phyloP scores from a whole-genome alignment of 2,329 filamentous ascomycete species.

The Penicillium sp. region DNA sequence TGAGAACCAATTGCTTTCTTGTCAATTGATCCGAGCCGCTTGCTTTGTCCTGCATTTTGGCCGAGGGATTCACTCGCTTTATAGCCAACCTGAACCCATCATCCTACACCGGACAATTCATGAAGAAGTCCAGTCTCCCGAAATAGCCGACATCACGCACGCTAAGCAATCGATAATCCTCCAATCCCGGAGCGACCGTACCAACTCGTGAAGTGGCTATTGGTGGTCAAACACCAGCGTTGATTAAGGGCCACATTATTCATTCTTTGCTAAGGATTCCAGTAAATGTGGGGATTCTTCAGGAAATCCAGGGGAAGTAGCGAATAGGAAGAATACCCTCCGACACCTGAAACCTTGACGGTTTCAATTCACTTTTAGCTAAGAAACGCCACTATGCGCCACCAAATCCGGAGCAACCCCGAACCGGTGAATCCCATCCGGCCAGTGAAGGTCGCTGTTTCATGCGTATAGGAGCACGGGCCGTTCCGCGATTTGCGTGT shows the following conservation, averaged over 20 bases:
- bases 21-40: not conserved
- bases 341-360: not conserved
- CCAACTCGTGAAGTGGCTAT: not conserved
- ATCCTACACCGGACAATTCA: not conserved
- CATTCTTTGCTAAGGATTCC: not conserved
- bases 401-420: not conserved
- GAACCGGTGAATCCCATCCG: not conserved
- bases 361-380: not conserved
- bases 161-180: conserved; percentile 6
- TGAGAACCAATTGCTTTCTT: not conserved
- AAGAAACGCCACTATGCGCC: not conserved
- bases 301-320: not conserved
- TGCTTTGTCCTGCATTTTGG: not conserved
- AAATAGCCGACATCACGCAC: not conserved
- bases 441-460: not conserved
- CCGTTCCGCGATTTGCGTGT: not conserved
- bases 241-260: not conserved
- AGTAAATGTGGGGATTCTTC: not conserved
- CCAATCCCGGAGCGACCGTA: conserved; percentile 2
- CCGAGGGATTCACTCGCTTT: not conserved
- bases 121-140: not conserved
- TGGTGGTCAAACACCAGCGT: conserved; percentile 1
- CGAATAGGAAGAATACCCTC: not conserved
- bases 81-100: not conserved
- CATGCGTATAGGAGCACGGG: not conserved